Evolutionary conservation across 306 rosid species (phyloP).

Genomic region (Dicorynia guianensis): DNA sequence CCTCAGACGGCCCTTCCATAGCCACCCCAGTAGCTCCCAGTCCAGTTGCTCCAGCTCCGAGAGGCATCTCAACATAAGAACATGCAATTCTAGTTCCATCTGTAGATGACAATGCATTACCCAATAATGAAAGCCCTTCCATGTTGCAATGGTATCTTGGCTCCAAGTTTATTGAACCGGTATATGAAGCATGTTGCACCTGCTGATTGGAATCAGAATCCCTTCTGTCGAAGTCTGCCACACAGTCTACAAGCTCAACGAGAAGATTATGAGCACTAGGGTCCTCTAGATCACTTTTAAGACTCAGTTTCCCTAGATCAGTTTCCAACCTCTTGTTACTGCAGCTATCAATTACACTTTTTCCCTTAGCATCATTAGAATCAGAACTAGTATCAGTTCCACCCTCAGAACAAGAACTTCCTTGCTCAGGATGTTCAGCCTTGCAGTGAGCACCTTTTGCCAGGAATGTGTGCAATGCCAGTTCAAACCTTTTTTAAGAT

Average conservation of each 20-base stretch:
- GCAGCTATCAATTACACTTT: slow-evolving; percentile 54
- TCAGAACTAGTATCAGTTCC: slow-evolving; percentile 57
- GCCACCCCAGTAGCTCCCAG: slow-evolving; percentile 63
- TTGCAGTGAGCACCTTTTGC: slow-evolving; percentile 72
- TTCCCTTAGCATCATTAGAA: slow-evolving; percentile 61
- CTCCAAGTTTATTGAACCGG: slow-evolving; percentile 62
- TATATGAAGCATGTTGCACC: slow-evolving; percentile 58
- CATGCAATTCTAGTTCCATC: slow-evolving; percentile 64
- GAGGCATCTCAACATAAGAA: slow-evolving; percentile 65
- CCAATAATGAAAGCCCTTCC: slow-evolving; percentile 72
- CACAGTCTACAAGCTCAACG: slow-evolving; percentile 70
- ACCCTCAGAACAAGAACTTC: slow-evolving; percentile 67
- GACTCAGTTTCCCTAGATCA: slow-evolving; percentile 63
- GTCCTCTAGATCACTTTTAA: slow-evolving; percentile 63
- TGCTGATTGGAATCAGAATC: slow-evolving; percentile 64
- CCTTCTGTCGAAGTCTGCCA: slow-evolving; percentile 58
- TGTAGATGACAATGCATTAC: slow-evolving; percentile 54
- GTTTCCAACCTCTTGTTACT: slow-evolving; percentile 63
- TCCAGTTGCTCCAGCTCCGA: slow-evolving; percentile 64
- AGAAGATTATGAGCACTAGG: slow-evolving; percentile 56
- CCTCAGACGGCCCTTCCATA: slow-evolving; percentile 92
- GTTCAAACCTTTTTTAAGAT: slow-evolving; percentile 68
- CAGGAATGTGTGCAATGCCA: slow-evolving; percentile 78
- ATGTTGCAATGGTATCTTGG: slow-evolving; percentile 64
- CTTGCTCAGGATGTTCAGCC: slow-evolving; percentile 73